These are phyloP conservation scores for Coemansia sp. DNA, from an alignment of 192 early-diverging fungal species.

Conservation along the genomic window DNA sequence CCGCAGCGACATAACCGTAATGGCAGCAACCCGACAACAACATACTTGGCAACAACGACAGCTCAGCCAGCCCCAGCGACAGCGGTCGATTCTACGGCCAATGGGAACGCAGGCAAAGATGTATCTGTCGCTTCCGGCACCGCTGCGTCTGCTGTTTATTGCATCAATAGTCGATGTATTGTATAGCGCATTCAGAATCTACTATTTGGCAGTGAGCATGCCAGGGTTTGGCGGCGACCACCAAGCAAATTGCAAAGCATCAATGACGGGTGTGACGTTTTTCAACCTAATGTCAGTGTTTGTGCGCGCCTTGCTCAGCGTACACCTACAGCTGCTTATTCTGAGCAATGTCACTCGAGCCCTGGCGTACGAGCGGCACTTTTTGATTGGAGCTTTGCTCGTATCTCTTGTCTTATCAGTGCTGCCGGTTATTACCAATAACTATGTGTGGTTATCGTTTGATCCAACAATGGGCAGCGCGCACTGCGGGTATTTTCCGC, in stretches of 20 bases:
- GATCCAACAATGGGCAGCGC: slow-evolving; percentile 41
- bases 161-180: slow-evolving; percentile 46
- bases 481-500: slow-evolving; percentile 44
- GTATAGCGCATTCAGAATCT: slow-evolving; percentile 46
- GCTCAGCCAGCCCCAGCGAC: slow-evolving; percentile 14
- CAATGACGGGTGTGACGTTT: slow-evolving; percentile 43
- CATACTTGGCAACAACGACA: slow-evolving; percentile 3
- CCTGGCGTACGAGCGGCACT: slow-evolving; percentile 39
- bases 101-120: slow-evolving; percentile 41
- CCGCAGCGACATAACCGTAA: slow-evolving; percentile 27
- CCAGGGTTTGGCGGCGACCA: slow-evolving; percentile 34
- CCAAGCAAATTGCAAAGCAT: slow-evolving; percentile 42
- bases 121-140: slow-evolving; percentile 44
- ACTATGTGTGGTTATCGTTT: slow-evolving; percentile 41
- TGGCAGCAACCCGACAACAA: slow-evolving; percentile 33
- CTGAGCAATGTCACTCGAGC: slow-evolving; percentile 31
- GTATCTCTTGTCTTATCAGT: slow-evolving; percentile 31
- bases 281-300: slow-evolving; percentile 49
- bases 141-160: slow-evolving; percentile 43
- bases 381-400: slow-evolving; percentile 19
- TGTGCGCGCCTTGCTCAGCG: slow-evolving; percentile 43
- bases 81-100: slow-evolving; percentile 32
- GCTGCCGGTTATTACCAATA: slow-evolving; percentile 34
- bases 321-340: slow-evolving; percentile 46
- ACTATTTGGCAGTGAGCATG: slow-evolving; percentile 32